phyloP scores from a whole-genome alignment of 768 basidiomycete genomes.

The Boletus tomentosulus region DNA sequence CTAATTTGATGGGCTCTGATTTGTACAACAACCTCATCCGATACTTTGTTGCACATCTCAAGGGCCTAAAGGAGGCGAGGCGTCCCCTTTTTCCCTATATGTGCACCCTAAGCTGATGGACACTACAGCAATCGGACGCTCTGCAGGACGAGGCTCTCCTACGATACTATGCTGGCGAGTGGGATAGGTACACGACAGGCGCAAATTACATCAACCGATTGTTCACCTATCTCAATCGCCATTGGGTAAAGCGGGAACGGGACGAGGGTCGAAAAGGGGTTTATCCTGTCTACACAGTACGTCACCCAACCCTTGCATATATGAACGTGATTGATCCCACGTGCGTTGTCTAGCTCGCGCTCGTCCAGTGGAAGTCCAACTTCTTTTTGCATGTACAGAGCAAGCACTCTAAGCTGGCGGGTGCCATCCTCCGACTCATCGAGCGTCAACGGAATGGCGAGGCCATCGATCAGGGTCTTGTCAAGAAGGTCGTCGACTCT shows the following conservation, averaged over 20 bases:
- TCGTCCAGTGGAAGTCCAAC: constrained; percentile 93
- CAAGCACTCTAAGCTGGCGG: constrained; percentile 76
- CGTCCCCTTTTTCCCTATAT: constrained; percentile 13
- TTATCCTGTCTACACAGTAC: constrained; percentile 92
- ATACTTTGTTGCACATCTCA: constrained; percentile 85
- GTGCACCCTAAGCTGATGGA: constrained; percentile 12
- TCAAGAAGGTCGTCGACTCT: constrained; percentile 93
- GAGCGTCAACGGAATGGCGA: constrained; percentile 94
- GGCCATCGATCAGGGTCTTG: constrained; percentile 84
- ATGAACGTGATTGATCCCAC: constrained; percentile 2
- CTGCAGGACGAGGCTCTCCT: constrained; percentile 86
- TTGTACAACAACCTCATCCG: constrained; percentile 91
- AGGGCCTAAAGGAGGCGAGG: constrained; percentile 55
- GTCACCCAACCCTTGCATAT: constrained; percentile 22
- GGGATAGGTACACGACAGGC: constrained; percentile 96
- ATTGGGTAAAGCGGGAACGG: constrained; percentile 98
- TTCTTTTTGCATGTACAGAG: constrained; percentile 87
- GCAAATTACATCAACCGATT: constrained; percentile 96
- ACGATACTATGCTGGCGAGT: constrained; percentile 87
- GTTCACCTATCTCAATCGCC: constrained; percentile 97
- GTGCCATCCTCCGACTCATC: constrained; percentile 83
- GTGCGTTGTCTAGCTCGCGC: constrained; percentile 59
- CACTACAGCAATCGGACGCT: constrained; percentile 62
- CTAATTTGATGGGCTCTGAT: constrained; percentile 96
- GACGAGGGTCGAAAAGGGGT: constrained; percentile 95